phyloP scores from a whole-genome alignment of 2,329 filamentous ascomycete genomes.

The Apiospora malaysiana region DNA sequence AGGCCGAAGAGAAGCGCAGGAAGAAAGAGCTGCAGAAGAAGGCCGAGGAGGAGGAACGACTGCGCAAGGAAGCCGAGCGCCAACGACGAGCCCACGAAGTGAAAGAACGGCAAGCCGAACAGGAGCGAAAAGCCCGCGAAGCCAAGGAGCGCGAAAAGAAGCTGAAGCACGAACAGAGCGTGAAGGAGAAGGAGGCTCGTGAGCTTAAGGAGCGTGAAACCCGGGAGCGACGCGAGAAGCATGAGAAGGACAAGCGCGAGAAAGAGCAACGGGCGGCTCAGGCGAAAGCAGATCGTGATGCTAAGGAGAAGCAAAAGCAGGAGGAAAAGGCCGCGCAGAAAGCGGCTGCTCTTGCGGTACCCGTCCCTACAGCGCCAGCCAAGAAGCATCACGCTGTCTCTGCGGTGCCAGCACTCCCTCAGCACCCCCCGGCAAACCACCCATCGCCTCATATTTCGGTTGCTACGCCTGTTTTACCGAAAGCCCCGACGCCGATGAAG shows the following conservation, averaged over 20 bases:
- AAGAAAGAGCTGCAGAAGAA: conserved; percentile 92
- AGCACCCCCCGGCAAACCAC: conserved; percentile 64
- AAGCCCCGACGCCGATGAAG: conserved; percentile 80
- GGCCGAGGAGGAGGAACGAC: conserved; percentile 86
- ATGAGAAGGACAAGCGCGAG: conserved; percentile 63
- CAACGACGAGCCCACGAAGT: conserved; percentile 81
- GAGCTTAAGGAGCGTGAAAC: conserved; percentile 73
- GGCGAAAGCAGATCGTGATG: conserved; percentile 53
- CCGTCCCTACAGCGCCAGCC: conserved; percentile 30
- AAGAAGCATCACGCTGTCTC: conserved; percentile 50
- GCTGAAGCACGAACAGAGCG: conserved; percentile 80
- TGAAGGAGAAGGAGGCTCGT: conserved; percentile 77
- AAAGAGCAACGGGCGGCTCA: conserved; percentile 54
- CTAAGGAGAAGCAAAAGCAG: conserved; percentile 53
- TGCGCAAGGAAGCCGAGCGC: conserved; percentile 85
- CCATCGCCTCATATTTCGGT: conserved; percentile 81
- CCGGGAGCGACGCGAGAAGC: conserved; percentile 61
- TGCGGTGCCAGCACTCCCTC: conserved; percentile 59
- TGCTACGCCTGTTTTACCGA: conserved; percentile 81
- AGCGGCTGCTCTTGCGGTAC: conserved; percentile 44
- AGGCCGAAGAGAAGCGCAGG: conserved; percentile 87
- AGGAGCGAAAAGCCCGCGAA: conserved; percentile 82
- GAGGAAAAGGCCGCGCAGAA: conserved; percentile 52
- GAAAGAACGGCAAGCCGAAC: conserved; percentile 82
- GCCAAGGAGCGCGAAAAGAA: conserved; percentile 83